Evolutionary conservation across 2,329 filamentous ascomycete species (phyloP).

Genomic region (Cladosporium halotolerans): DNA sequence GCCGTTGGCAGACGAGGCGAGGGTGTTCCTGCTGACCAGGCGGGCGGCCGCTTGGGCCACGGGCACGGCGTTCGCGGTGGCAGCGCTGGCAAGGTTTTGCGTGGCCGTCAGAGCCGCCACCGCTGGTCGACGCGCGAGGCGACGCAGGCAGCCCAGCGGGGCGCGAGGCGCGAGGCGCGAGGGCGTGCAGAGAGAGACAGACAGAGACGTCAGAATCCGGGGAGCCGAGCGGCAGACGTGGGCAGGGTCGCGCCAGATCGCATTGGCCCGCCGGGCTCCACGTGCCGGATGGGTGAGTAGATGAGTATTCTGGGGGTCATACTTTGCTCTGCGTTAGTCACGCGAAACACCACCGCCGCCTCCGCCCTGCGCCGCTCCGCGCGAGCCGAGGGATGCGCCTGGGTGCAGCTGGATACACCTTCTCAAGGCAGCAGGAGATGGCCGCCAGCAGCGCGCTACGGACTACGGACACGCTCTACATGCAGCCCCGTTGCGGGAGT

Average conservation of each 20-base stretch:
- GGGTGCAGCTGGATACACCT: not conserved
- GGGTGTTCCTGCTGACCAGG: conserved; percentile 6
- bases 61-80: not conserved
- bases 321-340: conserved; percentile 2
- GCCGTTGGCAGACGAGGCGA: not conserved
- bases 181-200: not conserved
- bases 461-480: not conserved
- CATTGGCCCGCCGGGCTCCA: conserved; percentile 5
- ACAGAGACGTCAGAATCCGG: conserved; percentile 6
- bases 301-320: conserved; percentile 1
- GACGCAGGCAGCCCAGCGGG: not conserved
- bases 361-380: not conserved
- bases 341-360: not conserved
- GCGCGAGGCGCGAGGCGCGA: not conserved
- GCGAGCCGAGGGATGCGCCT: not conserved
- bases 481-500: no score
- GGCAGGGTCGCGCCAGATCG: not conserved
- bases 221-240: conserved; percentile 3
- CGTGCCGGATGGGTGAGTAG: not conserved
- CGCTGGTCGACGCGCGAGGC: not conserved
- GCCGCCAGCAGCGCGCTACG: not conserved
- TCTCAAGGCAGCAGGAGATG: not conserved
- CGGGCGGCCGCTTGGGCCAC: conserved; percentile 7
- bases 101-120: not conserved
- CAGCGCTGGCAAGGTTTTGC: conserved; percentile 6